Conservation (phyloP, 1,284 basidiomycete species). For the Apiotrichum porosum region DNA sequence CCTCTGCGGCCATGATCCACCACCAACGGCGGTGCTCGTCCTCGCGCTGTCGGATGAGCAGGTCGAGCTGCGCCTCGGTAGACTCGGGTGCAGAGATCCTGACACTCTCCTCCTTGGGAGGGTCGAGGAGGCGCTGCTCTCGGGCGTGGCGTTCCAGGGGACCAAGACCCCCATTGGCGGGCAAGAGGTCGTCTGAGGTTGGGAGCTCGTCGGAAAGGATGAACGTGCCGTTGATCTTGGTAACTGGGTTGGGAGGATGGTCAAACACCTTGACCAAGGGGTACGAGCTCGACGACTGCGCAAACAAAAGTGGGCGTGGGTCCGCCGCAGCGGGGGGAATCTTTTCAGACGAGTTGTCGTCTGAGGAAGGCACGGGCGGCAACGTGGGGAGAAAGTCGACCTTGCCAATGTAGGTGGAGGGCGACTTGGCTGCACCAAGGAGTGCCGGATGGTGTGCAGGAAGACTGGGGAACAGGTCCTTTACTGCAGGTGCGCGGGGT, state of each 20-base stretch:
- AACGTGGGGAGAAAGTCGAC: constrained; percentile 27
- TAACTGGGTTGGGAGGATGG: constrained; percentile 22
- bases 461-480: constrained; percentile 1
- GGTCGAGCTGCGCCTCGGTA: constrained; percentile 1
- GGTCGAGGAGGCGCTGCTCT: constrained; percentile 32
- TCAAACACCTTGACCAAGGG: constrained; percentile 39
- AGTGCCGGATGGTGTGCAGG: background rate
- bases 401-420: constrained; percentile 41
- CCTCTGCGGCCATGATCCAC: constrained; percentile 20
- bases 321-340: background rate
- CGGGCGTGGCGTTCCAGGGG: constrained; percentile 22
- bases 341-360: background rate
- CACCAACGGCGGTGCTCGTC: constrained; percentile 4
- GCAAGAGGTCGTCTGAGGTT: constrained; percentile 25
- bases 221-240: constrained; percentile 39
- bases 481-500: constrained; percentile 21
- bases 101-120: constrained; percentile 19
- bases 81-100: background rate
- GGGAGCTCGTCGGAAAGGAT: constrained; percentile 33
- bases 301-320: constrained; percentile 33
- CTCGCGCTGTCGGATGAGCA: background rate
- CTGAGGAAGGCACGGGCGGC: constrained; percentile 4
- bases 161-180: background rate
- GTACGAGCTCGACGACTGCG: constrained; percentile 42
- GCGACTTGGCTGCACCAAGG: constrained; percentile 20